Base-by-base conservation (phyloP, 106 monocot genomes). In the Xerophyta viscosa region DNA sequence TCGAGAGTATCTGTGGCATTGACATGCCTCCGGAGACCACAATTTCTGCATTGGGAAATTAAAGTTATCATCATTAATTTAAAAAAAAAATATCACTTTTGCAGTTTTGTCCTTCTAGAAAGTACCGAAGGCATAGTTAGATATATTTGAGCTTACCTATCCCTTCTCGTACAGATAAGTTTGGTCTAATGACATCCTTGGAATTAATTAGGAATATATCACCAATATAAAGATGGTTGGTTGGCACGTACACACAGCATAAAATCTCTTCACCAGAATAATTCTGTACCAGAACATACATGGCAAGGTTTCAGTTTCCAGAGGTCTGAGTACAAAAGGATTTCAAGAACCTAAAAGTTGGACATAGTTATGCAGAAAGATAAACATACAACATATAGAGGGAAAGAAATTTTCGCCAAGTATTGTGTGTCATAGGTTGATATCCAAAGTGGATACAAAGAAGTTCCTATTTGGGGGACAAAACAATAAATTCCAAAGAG, bases 111-210 rank as follows among this genome's bases (percentile, higher is more conserved):
- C 10, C 39, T 39, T 39, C 39, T 2, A 12, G 6, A 39, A 39
- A 39, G 39, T 15, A 39, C 1, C 1, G 15, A 6, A 2, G 10
- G 3, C 10, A 39, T n/a, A n/a, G n/a, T n/a, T n/a, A n/a, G n/a
- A n/a, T n/a, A n/a, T n/a, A n/a, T n/a, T n/a, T n/a, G n/a, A 22
- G 21, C 29, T 71, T 69, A 84, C 90, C 90, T 22, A 90, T 90
- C 73, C 90, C 90, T 75, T 90, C 90, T 6, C 90, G 90, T 17
- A 90, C 80, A 26, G 90, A 84, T 48, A 90, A 64, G 61, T 90
- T 90, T 33, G 90, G 90, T 23, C 90, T 56, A 6, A 90, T 84
- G 13, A 90, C 71, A 61, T 90, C 90, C 30, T 62, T 68, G 50
- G 74, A 74, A 33, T 77, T 81, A 51, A 90, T 52, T 61, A 90